Conservation (phyloP, 352 stramenopile species). For the Albugo candida region DNA sequence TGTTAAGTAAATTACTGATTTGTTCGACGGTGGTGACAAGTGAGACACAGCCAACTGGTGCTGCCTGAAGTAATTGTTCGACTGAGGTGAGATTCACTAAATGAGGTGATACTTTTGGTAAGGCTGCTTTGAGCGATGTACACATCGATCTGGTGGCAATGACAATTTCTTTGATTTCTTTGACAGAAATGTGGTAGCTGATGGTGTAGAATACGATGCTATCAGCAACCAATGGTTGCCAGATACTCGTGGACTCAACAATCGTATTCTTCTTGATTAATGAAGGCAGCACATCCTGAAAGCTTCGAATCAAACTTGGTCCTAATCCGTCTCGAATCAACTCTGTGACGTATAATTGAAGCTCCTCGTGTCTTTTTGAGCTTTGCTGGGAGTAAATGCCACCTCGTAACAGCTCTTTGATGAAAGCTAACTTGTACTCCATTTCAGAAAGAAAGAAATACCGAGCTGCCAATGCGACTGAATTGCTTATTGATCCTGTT, state of each 20-base stretch:
- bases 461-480: conserved; percentile 32
- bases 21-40: conserved; percentile 49
- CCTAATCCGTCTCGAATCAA: too few species aligned
- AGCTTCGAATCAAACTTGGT: too few species aligned
- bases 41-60: conserved; percentile 33
- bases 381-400: too few species aligned
- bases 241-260: conserved; percentile 31
- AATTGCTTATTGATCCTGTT: conserved; percentile 12
- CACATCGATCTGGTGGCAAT: conserved; percentile 34
- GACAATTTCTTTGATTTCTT: conserved; percentile 32
- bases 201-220: conserved; percentile 39
- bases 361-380: too few species aligned
- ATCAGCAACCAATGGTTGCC: conserved; percentile 53
- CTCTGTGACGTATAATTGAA: too few species aligned
- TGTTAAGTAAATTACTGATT: conserved; percentile 52
- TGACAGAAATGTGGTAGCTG: conserved; percentile 23
- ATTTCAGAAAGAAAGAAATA: conserved; percentile 60
- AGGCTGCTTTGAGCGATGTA: conserved; percentile 25
- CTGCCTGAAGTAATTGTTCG: conserved; percentile 46
- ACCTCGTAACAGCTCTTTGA: conserved; percentile 44
- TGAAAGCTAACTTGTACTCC: conserved; percentile 48
- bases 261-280: conserved; percentile 2
- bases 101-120: conserved; percentile 56
- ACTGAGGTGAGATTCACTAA: conserved; percentile 69
- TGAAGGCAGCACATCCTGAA: too few species aligned